Conservation (phyloP, 2,329 filamentous ascomycete species). For the Diaporthe sp. region DNA sequence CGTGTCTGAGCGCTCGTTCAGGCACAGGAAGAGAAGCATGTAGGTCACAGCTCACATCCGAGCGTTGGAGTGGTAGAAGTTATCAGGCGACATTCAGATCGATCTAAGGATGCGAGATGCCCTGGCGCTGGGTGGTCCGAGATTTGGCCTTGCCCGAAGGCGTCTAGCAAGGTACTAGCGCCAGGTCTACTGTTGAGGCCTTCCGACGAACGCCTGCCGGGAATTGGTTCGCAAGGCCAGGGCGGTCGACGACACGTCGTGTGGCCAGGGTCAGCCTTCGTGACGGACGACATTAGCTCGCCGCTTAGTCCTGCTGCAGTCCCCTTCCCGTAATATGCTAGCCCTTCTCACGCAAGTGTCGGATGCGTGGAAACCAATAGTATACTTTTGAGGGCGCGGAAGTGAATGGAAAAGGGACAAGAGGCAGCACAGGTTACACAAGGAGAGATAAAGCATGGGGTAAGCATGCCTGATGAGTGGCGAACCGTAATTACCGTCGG, state of each 20-base stretch:
- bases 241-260: background rate
- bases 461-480: slow-evolving; percentile 30
- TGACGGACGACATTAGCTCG: slow-evolving; percentile 30
- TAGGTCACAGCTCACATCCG: slow-evolving; percentile 20
- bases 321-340: background rate
- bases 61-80: slow-evolving; percentile 11
- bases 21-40: background rate
- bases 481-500: slow-evolving; percentile 30
- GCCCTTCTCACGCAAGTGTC: background rate
- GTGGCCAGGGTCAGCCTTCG: slow-evolving; percentile 8
- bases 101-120: slow-evolving; percentile 1
- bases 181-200: background rate
- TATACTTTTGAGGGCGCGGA: background rate
- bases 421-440: slow-evolving; percentile 29
- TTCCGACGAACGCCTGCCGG: slow-evolving; percentile 14
- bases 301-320: background rate
- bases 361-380: slow-evolving; percentile 4
- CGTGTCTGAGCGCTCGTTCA: slow-evolving; percentile 22
- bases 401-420: background rate
- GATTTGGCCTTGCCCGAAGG: slow-evolving; percentile 10
- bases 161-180: slow-evolving; percentile 17
- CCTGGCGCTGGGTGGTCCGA: background rate
- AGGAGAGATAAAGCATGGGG: background rate
- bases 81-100: slow-evolving; percentile 8
- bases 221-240: background rate